These are phyloP conservation scores for Scolecobasidium constrictum DNA, from an alignment of 2,329 filamentous ascomycete genomes.

Conservation along the genomic window DNA sequence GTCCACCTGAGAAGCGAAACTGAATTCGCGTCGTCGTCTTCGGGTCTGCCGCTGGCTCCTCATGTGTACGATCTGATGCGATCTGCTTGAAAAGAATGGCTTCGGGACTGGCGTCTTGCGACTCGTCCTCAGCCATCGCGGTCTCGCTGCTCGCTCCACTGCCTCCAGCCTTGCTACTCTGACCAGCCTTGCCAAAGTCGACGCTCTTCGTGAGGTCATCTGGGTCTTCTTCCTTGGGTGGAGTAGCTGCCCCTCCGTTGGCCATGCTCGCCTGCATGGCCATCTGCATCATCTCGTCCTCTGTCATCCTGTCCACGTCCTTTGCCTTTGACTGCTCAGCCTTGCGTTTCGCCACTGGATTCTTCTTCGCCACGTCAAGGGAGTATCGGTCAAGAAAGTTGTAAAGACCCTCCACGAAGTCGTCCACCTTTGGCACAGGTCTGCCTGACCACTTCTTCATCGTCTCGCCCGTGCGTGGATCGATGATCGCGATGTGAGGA, in stretches of 20 bases:
- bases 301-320: slow-evolving; percentile 81
- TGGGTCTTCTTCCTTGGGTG: slow-evolving; percentile 59
- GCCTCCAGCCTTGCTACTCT: slow-evolving; percentile 12
- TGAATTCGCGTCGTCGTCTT: slow-evolving; percentile 77
- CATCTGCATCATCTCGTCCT: slow-evolving; percentile 95
- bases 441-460: slow-evolving; percentile 91
- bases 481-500: slow-evolving; percentile 90
- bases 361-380: slow-evolving; percentile 76
- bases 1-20: slow-evolving; percentile 74
- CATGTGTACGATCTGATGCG: slow-evolving; percentile 59
- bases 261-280: slow-evolving; percentile 81
- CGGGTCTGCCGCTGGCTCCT: slow-evolving; percentile 63
- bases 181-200: slow-evolving; percentile 26
- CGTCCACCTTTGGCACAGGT: slow-evolving; percentile 62
- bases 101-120: slow-evolving; percentile 13
- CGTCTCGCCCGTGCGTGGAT: slow-evolving; percentile 90
- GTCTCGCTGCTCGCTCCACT: slow-evolving; percentile 14
- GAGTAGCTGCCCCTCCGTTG: slow-evolving; percentile 22
- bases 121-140: slow-evolving; percentile 16
- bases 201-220: slow-evolving; percentile 72
- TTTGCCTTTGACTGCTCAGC: slow-evolving; percentile 57
- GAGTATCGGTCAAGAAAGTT: slow-evolving; percentile 98
- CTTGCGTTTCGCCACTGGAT: slow-evolving; percentile 75
- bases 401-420: slow-evolving; percentile 84
- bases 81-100: slow-evolving; percentile 57